These are phyloP conservation scores for Sanghuangporus baumii DNA, from an alignment of 1,284 basidiomycete species.

Conservation along the genomic window DNA sequence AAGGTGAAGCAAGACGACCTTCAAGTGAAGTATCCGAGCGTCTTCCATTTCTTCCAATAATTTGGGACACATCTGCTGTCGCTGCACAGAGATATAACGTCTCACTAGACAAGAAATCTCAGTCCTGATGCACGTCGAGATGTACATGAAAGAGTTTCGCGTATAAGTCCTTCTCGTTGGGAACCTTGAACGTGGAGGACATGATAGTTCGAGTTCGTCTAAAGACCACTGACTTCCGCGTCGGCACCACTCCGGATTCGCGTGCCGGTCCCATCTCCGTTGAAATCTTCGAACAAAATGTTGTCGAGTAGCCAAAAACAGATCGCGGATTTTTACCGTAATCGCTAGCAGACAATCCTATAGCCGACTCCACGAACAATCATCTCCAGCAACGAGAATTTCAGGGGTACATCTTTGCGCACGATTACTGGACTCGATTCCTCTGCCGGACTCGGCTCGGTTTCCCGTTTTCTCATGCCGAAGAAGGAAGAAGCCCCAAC, in stretches of 20 bases:
- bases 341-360: neutral
- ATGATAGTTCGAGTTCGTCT: too few relatives aligned
- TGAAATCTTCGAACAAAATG: neutral
- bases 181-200: too few relatives aligned
- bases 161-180: too few relatives aligned
- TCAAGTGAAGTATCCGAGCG: too few relatives aligned
- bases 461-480: neutral
- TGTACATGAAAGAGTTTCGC: too few relatives aligned
- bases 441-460: neutral
- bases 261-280: neutral
- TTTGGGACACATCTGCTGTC: too few relatives aligned
- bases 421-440: neutral
- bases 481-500: neutral
- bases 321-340: neutral
- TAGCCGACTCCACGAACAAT: neutral
- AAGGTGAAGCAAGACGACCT: too few relatives aligned
- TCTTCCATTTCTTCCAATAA: too few relatives aligned
- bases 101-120: too few relatives aligned
- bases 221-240: neutral
- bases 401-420: neutral
- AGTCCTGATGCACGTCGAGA: too few relatives aligned
- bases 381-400: neutral
- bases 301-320: neutral
- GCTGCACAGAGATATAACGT: too few relatives aligned
- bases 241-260: neutral